phyloP scores from a whole-genome alignment of 352 stramenopile genomes.

The Globisporangium heterothallicum region DNA sequence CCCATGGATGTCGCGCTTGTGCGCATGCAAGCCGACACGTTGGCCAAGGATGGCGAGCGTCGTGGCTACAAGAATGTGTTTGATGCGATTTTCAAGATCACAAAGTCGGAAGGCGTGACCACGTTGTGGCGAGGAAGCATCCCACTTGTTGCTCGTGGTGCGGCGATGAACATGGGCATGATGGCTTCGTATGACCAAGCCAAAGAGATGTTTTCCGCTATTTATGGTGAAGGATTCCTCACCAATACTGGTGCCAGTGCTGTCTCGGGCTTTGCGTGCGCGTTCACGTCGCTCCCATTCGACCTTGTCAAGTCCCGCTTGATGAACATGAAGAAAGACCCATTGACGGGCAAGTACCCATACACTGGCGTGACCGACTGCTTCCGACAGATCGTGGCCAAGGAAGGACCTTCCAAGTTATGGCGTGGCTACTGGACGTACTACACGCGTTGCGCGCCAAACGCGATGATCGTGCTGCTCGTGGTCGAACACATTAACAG shows the following conservation, averaged over 20 bases:
- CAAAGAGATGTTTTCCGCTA: constrained; percentile 85
- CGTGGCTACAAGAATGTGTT: constrained; percentile 99
- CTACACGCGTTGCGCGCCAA: constrained; percentile 97
- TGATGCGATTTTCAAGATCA: constrained; percentile 91
- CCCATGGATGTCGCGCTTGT: constrained; percentile 98
- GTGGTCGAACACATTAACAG: constrained; percentile 95
- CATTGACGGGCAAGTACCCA: constrained; percentile 85
- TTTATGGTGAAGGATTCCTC: constrained; percentile 67
- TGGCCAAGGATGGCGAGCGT: constrained; percentile 86
- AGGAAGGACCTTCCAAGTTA: constrained; percentile 94
- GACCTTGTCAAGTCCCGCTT: constrained; percentile 98
- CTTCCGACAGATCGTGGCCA: constrained; percentile 91
- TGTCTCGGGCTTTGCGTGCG: constrained; percentile 96
- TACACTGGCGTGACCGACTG: constrained; percentile 96
- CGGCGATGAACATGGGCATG: constrained; percentile 99
- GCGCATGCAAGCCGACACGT: constrained; percentile 96
- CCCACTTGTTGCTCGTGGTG: constrained; percentile 94
- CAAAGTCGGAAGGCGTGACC: constrained; percentile 74
- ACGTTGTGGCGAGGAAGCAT: constrained; percentile 90
- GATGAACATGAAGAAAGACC: constrained; percentile 96
- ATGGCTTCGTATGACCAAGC: constrained; percentile 99
- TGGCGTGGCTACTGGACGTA: constrained; percentile 98
- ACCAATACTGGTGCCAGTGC: constrained; percentile 92
- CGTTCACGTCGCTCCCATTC: constrained; percentile 97
- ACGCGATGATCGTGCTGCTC: constrained; percentile 99